Evolutionary conservation across 345 rosid genomes (phyloP), one percentile per base, ranked within the genome.

Genomic region (Combretum micranthum): DNA sequence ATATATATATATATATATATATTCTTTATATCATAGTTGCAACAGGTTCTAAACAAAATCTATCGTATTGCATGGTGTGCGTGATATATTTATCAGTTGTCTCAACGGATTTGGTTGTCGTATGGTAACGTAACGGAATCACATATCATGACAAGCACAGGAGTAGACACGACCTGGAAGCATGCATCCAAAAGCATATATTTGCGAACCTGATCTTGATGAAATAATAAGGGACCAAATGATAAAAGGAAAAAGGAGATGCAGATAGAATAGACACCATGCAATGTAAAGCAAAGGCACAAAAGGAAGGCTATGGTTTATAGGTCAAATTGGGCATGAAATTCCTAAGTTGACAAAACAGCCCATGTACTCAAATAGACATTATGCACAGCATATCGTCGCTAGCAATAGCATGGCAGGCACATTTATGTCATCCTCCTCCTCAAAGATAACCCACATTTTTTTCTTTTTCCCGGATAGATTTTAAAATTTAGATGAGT

Each of bases 281-380:
- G 82, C 75, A 64, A 47, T 69, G 57, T 57, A 74, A 78, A 82
- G 83, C 62, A 47, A 60, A 59, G 69, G 76, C 83, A 78, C 0
- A 46, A 67, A 67, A 65, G 62, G 21, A 22, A 75, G 67, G 64
- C 64, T 53, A 39, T 18, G 43, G 46, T 20, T 55, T 32, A 65
- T 56, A 67, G 65, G 81, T 75, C 76, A 71, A 71, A n/a, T 12
- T 59, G 43, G 77, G 47, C 59, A 70, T 77, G 63, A 62, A 70
- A 56, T 20, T 70, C 69, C 67, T 21, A 54, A 42, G 68, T 67
- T 64, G 82, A 75, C 73, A 62, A 57, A 48, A 60, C n/a, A 61
- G 9, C 42, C 64, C 58, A 47, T 21, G 47, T 21, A 60, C 45
- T 13, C 25, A 26, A 56, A 25, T 25, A 42, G 13, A 13, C 59